Percentiles rank a stretch among this genome's conserved stretches.
Conservation (phyloP, 2,329 filamentous ascomycete species). For the Cordyceps cicadae region DNA sequence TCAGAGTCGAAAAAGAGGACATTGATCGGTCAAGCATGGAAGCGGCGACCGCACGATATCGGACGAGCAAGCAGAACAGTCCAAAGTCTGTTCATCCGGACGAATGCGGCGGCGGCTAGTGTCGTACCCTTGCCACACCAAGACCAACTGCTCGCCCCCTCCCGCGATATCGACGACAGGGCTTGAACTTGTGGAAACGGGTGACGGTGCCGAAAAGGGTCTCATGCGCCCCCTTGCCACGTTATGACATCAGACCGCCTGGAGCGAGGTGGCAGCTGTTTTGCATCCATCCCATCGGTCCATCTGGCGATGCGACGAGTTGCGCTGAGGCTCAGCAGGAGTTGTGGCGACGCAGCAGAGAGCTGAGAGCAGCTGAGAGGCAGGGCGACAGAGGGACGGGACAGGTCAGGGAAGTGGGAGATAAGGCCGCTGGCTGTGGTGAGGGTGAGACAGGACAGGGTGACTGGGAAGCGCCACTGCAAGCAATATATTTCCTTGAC, state of each 20-base stretch:
- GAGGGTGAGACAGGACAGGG: not conserved
- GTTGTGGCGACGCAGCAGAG: not conserved
- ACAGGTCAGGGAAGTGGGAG: too few relatives aligned
- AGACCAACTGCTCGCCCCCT: not conserved
- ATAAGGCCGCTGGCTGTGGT: not conserved
- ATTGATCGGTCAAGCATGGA: too few relatives aligned
- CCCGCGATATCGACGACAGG: not conserved
- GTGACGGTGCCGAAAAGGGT: slow-evolving; percentile 9
- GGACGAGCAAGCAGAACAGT: too few relatives aligned
- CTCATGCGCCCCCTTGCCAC: slow-evolving; percentile 2
- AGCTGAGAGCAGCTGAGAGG: too few relatives aligned
- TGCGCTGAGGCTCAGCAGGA: not conserved
- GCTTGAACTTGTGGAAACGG: slow-evolving; percentile 10
- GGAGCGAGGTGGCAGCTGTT: not conserved
- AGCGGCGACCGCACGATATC: too few relatives aligned
- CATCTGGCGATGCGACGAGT: not conserved
- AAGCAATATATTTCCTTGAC: too few relatives aligned
- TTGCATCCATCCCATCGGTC: too few relatives aligned
- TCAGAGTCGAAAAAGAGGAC: too few relatives aligned
- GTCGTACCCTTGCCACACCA: not conserved
- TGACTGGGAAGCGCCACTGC: not conserved
- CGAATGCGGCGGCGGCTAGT: too few relatives aligned
- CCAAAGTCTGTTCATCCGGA: too few relatives aligned
- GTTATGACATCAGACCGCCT: slow-evolving; percentile 10
- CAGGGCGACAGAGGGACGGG: too few relatives aligned